A percentile compares a stretch with the other conserved stretches of the same genome.
Evolutionary conservation across 345 rosid species (phyloP).

Genomic region (Kandelia obovata): DNA sequence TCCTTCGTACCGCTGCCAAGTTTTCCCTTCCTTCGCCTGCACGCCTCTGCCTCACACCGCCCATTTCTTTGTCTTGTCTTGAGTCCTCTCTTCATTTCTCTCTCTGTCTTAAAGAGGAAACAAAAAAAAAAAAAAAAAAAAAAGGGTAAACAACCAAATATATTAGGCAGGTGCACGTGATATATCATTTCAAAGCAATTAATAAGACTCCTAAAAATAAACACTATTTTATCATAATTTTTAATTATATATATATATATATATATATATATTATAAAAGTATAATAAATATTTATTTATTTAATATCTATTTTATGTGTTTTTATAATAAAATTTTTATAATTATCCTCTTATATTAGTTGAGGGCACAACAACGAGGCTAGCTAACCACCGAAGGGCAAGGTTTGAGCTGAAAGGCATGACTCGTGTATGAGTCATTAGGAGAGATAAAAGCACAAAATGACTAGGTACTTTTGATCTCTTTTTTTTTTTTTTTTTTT

Average conservation of each 20-base stretch:
- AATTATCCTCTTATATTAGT: background rate
- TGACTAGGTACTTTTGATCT: too few relatives aligned
- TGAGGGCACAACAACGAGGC: slow-evolving; percentile 3
- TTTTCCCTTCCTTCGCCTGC: slow-evolving; percentile 46
- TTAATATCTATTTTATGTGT: too few relatives aligned
- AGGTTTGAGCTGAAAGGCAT: slow-evolving; percentile 1
- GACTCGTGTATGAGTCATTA: slow-evolving; percentile 14
- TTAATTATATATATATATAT: too few relatives aligned
- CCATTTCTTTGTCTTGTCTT: slow-evolving; percentile 13
- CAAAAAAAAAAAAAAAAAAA: background rate
- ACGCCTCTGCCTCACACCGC: slow-evolving; percentile 54
- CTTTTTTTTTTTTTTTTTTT: too few relatives aligned
- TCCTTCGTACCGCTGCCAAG: too few relatives aligned
- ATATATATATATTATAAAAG: too few relatives aligned
- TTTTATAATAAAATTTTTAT: too few relatives aligned
- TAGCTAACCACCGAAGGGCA: slow-evolving; percentile 7
- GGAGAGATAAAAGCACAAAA: too few relatives aligned
- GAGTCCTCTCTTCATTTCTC: background rate
- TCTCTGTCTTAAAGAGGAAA: background rate
- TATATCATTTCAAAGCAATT: slow-evolving; percentile 13
- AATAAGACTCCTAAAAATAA: too few relatives aligned
- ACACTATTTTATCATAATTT: too few relatives aligned
- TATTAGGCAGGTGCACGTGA: slow-evolving; percentile 68
- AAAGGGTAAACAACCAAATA: slow-evolving; percentile 27
- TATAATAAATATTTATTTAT: too few relatives aligned